phyloP scores from a whole-genome alignment of 257 asterid genomes.

The Lithospermum erythrorhizon region DNA sequence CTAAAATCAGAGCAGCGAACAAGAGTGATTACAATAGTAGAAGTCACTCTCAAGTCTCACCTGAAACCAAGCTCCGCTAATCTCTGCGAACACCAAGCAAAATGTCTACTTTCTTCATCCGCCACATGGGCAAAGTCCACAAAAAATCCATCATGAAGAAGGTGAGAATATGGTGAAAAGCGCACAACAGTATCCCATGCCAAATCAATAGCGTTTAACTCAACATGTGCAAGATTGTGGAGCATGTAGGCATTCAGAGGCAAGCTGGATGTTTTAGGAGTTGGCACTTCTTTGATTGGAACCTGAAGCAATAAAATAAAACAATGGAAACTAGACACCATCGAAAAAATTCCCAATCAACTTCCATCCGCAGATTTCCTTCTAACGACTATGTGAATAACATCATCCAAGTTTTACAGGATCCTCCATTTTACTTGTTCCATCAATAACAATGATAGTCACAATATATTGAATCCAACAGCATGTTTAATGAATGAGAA shows the following conservation, averaged over 20 bases:
- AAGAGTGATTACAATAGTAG: slow-evolving; percentile 4
- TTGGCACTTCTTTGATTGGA: slow-evolving; percentile 76
- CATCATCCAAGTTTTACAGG: background rate
- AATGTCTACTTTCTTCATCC: slow-evolving; percentile 95
- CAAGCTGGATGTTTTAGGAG: slow-evolving; percentile 58
- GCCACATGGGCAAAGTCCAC: slow-evolving; percentile 95
- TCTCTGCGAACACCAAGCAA: slow-evolving; percentile 91
- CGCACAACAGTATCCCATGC: slow-evolving; percentile 99
- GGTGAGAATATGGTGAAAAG: slow-evolving; percentile 55
- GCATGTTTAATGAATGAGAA: background rate
- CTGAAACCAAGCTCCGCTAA: slow-evolving; percentile 80
- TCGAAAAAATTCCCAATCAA: background rate
- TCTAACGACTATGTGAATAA: background rate
- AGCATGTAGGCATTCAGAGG: slow-evolving; percentile 92
- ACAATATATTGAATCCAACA: background rate
- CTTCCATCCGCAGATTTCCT: background rate
- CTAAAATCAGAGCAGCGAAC: slow-evolving; percentile 12
- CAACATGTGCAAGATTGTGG: slow-evolving; percentile 94
- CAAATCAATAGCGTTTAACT: slow-evolving; percentile 90
- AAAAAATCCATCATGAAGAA: slow-evolving; percentile 83
- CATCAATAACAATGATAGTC: background rate
- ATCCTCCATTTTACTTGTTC: background rate
- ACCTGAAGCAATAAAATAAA: slow-evolving; percentile 34
- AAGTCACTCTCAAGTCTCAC: slow-evolving; percentile 31
- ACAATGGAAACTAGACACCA: too few species aligned